Evolutionary conservation across 441 rosid genomes (phyloP).

Genomic region (Monsonia emarginata): DNA sequence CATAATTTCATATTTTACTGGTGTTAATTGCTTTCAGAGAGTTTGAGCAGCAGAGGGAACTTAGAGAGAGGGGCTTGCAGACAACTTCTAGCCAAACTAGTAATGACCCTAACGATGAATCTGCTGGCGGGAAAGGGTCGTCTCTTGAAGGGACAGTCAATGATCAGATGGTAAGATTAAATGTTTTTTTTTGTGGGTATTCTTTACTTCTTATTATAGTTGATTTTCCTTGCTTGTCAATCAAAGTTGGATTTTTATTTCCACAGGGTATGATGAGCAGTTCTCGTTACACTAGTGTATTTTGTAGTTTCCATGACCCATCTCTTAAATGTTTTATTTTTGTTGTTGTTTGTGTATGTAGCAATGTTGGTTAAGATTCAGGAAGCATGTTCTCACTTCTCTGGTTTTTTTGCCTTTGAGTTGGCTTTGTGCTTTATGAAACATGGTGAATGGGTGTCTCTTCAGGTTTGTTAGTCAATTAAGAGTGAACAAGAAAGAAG

Average conservation of each 20-base stretch:
- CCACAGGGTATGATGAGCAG: too few relatives aligned
- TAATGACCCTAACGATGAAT: constrained; percentile 56
- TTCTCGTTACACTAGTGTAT: too few relatives aligned
- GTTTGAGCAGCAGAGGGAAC: constrained; percentile 97
- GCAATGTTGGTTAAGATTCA: not conserved
- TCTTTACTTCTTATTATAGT: not conserved
- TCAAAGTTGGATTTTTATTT: too few relatives aligned
- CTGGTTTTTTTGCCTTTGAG: not conserved
- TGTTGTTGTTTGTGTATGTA: too few relatives aligned
- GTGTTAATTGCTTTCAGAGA: constrained; percentile 44
- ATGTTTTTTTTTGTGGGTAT: constrained; percentile 13
- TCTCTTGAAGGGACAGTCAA: constrained; percentile 47
- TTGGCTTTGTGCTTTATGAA: not conserved
- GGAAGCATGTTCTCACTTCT: not conserved
- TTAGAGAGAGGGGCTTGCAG: constrained; percentile 72
- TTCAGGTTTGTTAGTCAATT: not conserved
- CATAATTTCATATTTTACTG: constrained; percentile 10
- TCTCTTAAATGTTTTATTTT: too few relatives aligned
- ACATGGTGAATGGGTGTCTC: not conserved
- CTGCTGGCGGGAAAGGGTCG: constrained; percentile 41
- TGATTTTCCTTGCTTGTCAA: not conserved
- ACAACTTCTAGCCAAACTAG: constrained; percentile 46
- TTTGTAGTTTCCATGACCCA: too few relatives aligned
- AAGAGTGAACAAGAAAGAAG: not conserved
- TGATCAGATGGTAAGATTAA: constrained; percentile 54